These are phyloP conservation scores for Plasmodium ovale DNA, from an alignment of 169 alveolate genomes.

Conservation along the genomic window DNA sequence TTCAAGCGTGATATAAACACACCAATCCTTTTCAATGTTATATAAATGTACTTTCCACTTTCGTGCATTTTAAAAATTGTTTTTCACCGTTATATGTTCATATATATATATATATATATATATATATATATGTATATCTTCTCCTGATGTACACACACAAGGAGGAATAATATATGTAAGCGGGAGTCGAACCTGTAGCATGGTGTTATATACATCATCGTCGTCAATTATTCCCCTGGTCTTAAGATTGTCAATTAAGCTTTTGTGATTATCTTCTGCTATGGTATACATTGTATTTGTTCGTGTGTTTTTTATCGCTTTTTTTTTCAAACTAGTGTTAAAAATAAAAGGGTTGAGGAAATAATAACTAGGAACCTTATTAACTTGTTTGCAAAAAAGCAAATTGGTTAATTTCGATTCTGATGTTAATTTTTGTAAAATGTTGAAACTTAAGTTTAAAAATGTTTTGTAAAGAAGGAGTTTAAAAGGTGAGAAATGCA, in stretches of 20 bases:
- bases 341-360: not conserved
- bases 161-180: no score
- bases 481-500: slow-evolving; percentile 22
- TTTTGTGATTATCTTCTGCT: slow-evolving; percentile 43
- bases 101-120: not conserved
- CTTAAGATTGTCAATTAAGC: slow-evolving; percentile 60
- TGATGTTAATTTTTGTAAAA: slow-evolving; percentile 12
- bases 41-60: no score
- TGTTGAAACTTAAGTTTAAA: not conserved
- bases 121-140: not conserved
- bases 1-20: no score
- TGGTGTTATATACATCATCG: slow-evolving; percentile 73
- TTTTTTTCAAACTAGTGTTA: not conserved
- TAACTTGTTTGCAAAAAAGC: slow-evolving; percentile 20
- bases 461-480: slow-evolving; percentile 22
- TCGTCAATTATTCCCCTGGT: slow-evolving; percentile 72
- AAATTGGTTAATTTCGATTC: slow-evolving; percentile 19
- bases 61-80: no score
- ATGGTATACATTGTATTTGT: slow-evolving; percentile 34
- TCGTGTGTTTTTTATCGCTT: not conserved
- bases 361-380: not conserved
- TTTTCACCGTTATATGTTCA: not conserved
- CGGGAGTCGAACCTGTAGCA: slow-evolving; percentile 77
- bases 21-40: no score
- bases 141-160: no score